phyloP scores from a whole-genome alignment of 169 alveolate genomes.

The Theileria parva region DNA sequence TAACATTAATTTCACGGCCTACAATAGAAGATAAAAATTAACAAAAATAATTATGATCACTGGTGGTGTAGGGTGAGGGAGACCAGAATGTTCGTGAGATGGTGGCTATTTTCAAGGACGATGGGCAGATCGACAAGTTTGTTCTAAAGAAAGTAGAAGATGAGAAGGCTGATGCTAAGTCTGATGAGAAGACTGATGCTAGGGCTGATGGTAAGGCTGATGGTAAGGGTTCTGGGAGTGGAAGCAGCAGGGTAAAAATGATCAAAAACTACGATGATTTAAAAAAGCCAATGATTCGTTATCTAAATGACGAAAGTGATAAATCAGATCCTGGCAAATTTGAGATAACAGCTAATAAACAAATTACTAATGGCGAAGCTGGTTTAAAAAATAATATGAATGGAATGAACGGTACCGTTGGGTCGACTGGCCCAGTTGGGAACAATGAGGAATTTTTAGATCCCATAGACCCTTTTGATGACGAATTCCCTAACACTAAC shows the following conservation, averaged over 20 bases:
- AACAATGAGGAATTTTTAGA: neutral
- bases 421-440: neutral
- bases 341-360: neutral
- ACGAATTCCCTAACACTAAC: neutral
- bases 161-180: neutral
- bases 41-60: neutral
- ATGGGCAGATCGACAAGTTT: constrained; percentile 52
- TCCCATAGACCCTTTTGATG: neutral
- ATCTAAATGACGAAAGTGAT: neutral
- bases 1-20: neutral
- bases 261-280: neutral
- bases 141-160: constrained; percentile 20
- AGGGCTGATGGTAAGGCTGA: neutral
- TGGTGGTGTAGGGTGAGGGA: neutral
- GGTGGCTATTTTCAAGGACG: constrained; percentile 58
- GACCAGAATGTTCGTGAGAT: constrained; percentile 29
- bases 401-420: neutral
- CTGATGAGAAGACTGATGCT: neutral
- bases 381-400: neutral
- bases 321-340: neutral
- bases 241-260: neutral
- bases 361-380: neutral
- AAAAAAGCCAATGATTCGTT: constrained; percentile 3
- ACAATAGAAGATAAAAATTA: neutral
- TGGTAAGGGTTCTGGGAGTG: neutral